phyloP scores from a whole-genome alignment of 2,329 filamentous ascomycete species.

The Colletotrichum sp. region DNA sequence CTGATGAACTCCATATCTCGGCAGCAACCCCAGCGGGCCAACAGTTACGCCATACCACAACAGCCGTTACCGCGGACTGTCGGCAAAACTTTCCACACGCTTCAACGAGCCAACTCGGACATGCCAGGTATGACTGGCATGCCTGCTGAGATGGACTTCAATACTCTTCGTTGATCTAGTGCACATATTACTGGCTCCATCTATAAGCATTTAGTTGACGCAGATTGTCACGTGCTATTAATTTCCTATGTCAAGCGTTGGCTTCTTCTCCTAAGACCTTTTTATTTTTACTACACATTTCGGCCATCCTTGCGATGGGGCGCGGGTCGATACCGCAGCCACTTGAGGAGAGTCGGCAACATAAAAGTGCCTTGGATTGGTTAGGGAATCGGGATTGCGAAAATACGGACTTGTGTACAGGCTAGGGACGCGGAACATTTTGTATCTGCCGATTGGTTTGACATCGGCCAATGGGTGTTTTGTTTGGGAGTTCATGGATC shows the following conservation, averaged over 20 bases:
- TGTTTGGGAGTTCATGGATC: not conserved
- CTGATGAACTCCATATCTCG: constrained; percentile 28
- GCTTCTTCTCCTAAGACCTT: not conserved
- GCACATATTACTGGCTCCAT: not conserved
- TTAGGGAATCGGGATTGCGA: not conserved
- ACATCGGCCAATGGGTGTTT: constrained; percentile 14
- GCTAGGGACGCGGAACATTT: not conserved
- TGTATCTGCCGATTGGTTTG: constrained; percentile 5
- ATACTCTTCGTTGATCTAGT: constrained; percentile 5
- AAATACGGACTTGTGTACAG: not conserved
- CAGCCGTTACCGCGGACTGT: constrained; percentile 46
- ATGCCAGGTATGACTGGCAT: constrained; percentile 23
- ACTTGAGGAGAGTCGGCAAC: not conserved
- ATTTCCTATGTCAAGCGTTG: not conserved
- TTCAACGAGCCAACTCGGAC: constrained; percentile 52
- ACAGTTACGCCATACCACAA: constrained; percentile 45
- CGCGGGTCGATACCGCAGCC: not conserved
- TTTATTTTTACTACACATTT: not conserved
- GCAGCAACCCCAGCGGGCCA: constrained; percentile 40
- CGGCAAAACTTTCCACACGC: constrained; percentile 51
- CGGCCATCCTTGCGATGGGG: not conserved
- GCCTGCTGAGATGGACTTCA: constrained; percentile 21
- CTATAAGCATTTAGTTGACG: not conserved
- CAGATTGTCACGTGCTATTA: not conserved
- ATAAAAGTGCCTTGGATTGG: not conserved